Base-by-base conservation (phyloP, 495 filamentous ascomycete species). In the Podospora australis region DNA sequence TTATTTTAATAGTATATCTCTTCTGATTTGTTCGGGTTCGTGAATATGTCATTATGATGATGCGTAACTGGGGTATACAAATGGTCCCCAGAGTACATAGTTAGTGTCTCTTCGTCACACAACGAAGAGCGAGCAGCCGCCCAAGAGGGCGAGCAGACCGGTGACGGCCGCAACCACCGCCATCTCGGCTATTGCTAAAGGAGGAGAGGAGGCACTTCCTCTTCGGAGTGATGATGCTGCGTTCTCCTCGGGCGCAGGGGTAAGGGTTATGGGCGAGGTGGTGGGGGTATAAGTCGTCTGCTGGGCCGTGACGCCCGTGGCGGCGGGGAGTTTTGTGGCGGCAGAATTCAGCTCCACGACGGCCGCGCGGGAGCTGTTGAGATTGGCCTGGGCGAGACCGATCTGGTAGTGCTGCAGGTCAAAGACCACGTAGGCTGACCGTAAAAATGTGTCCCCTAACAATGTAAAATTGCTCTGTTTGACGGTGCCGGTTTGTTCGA, bases 371-470 rank as follows among this genome's bases (percentile, higher is more conserved):
- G 79, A 83, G 23, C 79, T 73, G 59, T 96, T 87, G 68, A 92
- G 85, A 38, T 86, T 85, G 13, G 91, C 90, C 58, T 90, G 87
- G 6, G 88, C 92, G 20, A 98, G 66, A 13, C 80, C 86, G 49
- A 97, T 87, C 68, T 90, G 72, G 64, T 91, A 83, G 62, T 90
- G 90, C 10, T 70, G 70, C 8, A 96, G 73, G 56, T 96, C 91
- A 60, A 92, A 96, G 0, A 97, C 92, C 22, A 96, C 87, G 58
- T 97, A 98, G 2, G 91, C 88, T 47, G 81, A 86, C 43, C 92
- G 82, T 14, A 98, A 71, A 70, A 97, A 98, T 1, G 89, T 96
- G 65, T 96, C 91, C 21, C 92, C 92, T 1, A 79, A 69, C 2
- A 78, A 60, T 28, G 67, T 65, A 35, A 62, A 68, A 23, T 55